These are phyloP conservation scores for Strigomonas galati DNA, from an alignment of 208 protist genomes.

Conservation along the genomic window DNA sequence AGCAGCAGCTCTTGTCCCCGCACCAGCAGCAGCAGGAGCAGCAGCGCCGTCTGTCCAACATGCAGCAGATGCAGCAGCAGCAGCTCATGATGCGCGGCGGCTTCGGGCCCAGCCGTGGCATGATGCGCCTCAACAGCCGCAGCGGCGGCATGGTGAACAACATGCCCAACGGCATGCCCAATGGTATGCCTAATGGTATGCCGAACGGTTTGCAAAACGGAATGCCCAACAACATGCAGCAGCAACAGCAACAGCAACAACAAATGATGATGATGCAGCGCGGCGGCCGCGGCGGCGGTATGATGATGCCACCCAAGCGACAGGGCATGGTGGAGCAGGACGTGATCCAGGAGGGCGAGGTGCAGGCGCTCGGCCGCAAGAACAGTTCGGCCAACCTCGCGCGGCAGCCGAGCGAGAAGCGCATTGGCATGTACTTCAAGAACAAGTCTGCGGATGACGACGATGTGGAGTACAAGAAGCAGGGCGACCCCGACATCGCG, in stretches of 20 bases:
- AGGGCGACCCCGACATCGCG: constrained; percentile 41
- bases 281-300: too few relatives aligned
- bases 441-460: constrained; percentile 39
- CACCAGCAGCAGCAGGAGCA: not conserved
- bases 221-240: not conserved
- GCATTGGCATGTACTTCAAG: constrained; percentile 83
- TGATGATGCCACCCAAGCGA: not conserved
- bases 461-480: constrained; percentile 62
- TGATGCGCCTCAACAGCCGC: constrained; percentile 5
- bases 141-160: constrained; percentile 17
- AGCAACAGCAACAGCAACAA: constrained; percentile 11
- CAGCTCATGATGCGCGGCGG: constrained; percentile 14
- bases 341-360: constrained; percentile 30
- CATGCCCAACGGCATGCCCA: constrained; percentile 10
- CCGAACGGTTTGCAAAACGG: too few relatives aligned
- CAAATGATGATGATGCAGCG: constrained; percentile 8
- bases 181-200: too few relatives aligned
- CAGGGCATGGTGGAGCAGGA: constrained; percentile 25
- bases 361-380: constrained; percentile 36
- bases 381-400: constrained; percentile 28
- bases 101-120: constrained; percentile 7
- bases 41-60: constrained; percentile 9
- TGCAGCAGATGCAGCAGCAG: constrained; percentile 9
- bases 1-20: not conserved
- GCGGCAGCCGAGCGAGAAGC: constrained; percentile 59